Percentiles rank a stretch among this genome's conserved stretches.
Evolutionary conservation across 257 asterid genomes (phyloP).

Genomic region (Rhazya stricta): DNA sequence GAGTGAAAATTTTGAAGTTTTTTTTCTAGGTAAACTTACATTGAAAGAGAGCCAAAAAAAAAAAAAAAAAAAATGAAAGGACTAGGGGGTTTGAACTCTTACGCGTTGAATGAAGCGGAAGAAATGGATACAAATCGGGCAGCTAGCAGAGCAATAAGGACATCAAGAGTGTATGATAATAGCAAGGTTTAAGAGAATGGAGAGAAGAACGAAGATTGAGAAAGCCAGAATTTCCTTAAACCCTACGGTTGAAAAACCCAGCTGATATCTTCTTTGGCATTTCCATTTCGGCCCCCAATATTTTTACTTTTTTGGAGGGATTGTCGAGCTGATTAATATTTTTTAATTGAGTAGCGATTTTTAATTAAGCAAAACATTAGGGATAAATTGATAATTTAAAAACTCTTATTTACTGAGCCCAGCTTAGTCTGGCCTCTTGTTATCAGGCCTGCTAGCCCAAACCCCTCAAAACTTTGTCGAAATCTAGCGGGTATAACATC

Average conservation of each 20-base stretch:
- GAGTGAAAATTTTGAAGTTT: background rate
- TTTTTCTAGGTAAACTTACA: background rate
- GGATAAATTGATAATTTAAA: too few relatives aligned
- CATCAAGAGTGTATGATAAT: background rate
- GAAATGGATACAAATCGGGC: background rate
- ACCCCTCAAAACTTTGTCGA: too few relatives aligned
- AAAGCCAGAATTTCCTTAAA: background rate
- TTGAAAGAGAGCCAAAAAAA: too few relatives aligned
- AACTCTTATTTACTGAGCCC: too few relatives aligned
- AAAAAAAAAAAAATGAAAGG: background rate
- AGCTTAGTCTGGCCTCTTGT: too few relatives aligned
- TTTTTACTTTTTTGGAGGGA: background rate
- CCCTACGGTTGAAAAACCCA: background rate
- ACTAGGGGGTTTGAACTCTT: constrained; percentile 4
- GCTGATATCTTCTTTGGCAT: background rate
- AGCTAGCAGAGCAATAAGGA: background rate
- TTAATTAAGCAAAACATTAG: too few relatives aligned
- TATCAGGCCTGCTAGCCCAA: too few relatives aligned
- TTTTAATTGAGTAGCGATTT: too few relatives aligned
- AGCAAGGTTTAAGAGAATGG: background rate
- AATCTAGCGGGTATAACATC: too few relatives aligned
- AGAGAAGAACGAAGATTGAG: background rate
- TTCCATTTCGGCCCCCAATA: background rate
- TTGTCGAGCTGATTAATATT: too few relatives aligned
- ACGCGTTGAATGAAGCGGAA: constrained; percentile 3